Evolutionary conservation across 306 rosid genomes (phyloP).

Genomic region (Canavalia gladiata): DNA sequence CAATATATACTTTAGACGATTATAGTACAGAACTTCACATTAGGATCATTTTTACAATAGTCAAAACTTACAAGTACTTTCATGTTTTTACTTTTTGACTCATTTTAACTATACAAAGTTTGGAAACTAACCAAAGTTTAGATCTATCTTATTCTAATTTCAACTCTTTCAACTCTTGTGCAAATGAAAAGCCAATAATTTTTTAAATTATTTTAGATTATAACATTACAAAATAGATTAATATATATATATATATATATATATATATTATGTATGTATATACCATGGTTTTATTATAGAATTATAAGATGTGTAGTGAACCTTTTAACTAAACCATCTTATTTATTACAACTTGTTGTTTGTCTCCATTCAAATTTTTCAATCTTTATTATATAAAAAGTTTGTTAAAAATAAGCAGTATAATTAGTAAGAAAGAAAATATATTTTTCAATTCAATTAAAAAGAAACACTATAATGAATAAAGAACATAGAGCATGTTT

Average conservation of each 20-base stretch:
- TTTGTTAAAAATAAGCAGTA: no score
- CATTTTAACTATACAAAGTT: neutral
- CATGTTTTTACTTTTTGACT: neutral
- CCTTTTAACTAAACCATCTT: no score
- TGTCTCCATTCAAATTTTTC: no score
- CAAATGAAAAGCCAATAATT: neutral
- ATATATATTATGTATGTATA: no score
- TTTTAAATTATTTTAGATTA: neutral
- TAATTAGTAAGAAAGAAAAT: no score
- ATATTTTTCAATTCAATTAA: no score
- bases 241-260: no score
- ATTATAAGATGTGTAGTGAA: no score
- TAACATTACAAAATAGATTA: slow-evolving; percentile 8
- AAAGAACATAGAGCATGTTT: no score
- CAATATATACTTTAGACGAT: neutral
- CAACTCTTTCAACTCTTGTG: neutral
- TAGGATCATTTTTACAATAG: neutral
- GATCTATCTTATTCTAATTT: neutral
- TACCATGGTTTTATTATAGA: no score
- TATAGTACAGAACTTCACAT: neutral
- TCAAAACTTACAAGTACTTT: slow-evolving; percentile 1
- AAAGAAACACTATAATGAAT: neutral
- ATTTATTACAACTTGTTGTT: no score
- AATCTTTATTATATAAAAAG: no score
- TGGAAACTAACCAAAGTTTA: neutral